A percentile compares a stretch with the other conserved stretches of the same genome.
Evolutionary conservation across 495 filamentous ascomycete genomes (phyloP).

Genomic region (Penicillium robsamsonii): DNA sequence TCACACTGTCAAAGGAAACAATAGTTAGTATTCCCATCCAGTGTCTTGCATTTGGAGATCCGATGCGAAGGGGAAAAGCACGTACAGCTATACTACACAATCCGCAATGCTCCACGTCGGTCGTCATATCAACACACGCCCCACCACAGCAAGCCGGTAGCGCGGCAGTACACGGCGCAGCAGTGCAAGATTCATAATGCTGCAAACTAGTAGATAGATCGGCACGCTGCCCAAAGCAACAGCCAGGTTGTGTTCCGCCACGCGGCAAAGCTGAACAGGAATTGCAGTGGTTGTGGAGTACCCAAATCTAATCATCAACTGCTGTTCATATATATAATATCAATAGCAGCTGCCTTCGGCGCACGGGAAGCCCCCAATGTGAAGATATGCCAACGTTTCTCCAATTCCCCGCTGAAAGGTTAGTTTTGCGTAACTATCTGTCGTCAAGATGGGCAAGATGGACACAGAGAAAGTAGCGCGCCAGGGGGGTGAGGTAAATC

Average conservation of each 20-base stretch:
- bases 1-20: conserved; percentile 13
- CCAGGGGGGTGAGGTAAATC: too few species aligned
- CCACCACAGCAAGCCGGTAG: conserved; percentile 20
- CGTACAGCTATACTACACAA: conserved; percentile 12
- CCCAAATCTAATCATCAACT: not conserved
- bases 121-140: conserved; percentile 13
- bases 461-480: too few species aligned
- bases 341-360: not conserved
- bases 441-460: not conserved
- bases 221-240: conserved; percentile 2
- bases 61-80: not conserved
- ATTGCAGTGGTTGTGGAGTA: conserved; percentile 10
- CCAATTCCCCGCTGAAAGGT: not conserved
- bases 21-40: not conserved
- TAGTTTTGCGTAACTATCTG: not conserved
- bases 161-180: conserved; percentile 7
- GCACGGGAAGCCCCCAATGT: too few species aligned
- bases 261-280: conserved; percentile 16
- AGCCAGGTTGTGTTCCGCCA: not conserved
- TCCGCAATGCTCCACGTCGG: conserved; percentile 14
- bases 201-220: conserved; percentile 4
- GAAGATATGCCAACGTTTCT: not conserved
- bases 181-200: conserved; percentile 8
- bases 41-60: not conserved
- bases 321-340: not conserved